Evolutionary conservation across 2,329 filamentous ascomycete genomes (phyloP), one percentile per base, ranked within the genome.

Genomic region (Volutella citrinella): DNA sequence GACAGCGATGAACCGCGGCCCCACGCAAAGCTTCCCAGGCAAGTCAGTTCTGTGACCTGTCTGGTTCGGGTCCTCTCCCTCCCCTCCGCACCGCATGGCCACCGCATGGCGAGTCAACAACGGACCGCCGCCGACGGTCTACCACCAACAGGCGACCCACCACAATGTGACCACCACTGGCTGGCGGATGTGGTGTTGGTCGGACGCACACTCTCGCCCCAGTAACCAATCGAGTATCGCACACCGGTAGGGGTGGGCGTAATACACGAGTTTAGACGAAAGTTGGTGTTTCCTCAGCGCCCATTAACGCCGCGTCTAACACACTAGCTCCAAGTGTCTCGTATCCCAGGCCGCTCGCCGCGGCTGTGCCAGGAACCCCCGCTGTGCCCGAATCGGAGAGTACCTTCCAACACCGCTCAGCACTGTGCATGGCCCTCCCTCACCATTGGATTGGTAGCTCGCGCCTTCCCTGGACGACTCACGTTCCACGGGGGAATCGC

Each of bases 221-320:
- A 42, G 17, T 19, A 32, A 16, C 50, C 50, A 54, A 53, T 50
- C 32, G 49, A 14, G n/a, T 21, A 12, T 26, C 20, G 11, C 18
- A 23, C 12, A 32, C 17, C 8, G 20, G 18, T 32, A 37, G 38
- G 38, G 34, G 32, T 48, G 38, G 32, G 16, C 32, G 25, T 43
- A 42, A 36, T 38, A n/a, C n/a, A 30, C 26, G 17, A 34, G 32
- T 42, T 49, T 49, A 52, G 45, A 31, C 49, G 49, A 52, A 43
- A 43, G 32, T 25, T 24, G 32, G 38, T n/a, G n/a, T n/a, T n/a
- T 34, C 23, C 17, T 43, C 39, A 36, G 34, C 38, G 34, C 34
- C 40, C 37, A 49, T 56, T 56, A 52, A 56, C 53, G 53, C 53
- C 53, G 53, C 53, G 53, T 55, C 52, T 55, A 55, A 43, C 43